phyloP scores from a whole-genome alignment of 2,329 filamentous ascomycete genomes.

The Elsinoe ampelina region DNA sequence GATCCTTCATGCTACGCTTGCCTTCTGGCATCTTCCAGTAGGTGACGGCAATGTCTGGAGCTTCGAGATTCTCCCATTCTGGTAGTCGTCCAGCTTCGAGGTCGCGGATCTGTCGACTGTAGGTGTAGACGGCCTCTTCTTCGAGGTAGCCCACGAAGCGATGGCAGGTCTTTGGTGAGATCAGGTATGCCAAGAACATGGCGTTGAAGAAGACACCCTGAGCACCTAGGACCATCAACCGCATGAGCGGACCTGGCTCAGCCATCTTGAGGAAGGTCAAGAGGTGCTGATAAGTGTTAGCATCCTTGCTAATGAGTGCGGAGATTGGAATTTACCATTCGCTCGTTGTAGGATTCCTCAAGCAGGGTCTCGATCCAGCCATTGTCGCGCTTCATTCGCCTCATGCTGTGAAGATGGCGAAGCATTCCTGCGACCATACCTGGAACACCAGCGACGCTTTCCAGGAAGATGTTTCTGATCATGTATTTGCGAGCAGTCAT shows the following conservation, averaged over 20 bases:
- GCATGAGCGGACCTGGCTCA: slow-evolving; percentile 81
- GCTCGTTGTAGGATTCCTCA: slow-evolving; percentile 31
- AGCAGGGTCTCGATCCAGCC: slow-evolving; percentile 64
- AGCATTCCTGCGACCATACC: slow-evolving; percentile 97
- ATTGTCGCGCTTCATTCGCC: slow-evolving; percentile 83
- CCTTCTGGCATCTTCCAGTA: slow-evolving; percentile 95
- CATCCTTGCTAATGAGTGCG: neutral
- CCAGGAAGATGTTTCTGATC: slow-evolving; percentile 81
- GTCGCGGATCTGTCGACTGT: slow-evolving; percentile 79
- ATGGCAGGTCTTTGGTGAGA: slow-evolving; percentile 80
- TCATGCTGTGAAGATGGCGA: slow-evolving; percentile 73
- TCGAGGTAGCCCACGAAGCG: slow-evolving; percentile 95
- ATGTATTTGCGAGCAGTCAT: slow-evolving; percentile 87
- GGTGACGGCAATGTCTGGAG: slow-evolving; percentile 78
- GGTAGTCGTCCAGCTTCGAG: slow-evolving; percentile 77
- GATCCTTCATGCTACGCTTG: slow-evolving; percentile 69
- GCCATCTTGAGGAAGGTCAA: slow-evolving; percentile 89
- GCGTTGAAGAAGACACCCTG: slow-evolving; percentile 97
- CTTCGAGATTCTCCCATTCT: slow-evolving; percentile 66
- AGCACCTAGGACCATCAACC: slow-evolving; percentile 79
- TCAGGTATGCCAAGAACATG: slow-evolving; percentile 79
- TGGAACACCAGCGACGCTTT: slow-evolving; percentile 88
- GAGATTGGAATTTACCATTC: slow-evolving; percentile 13
- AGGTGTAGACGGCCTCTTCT: slow-evolving; percentile 93
- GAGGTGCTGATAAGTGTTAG: slow-evolving; percentile 64